Evolutionary conservation across 176 grass and related monocot species (phyloP), one percentile per base, ranked within the genome.

Genomic region (Lolium multiflorum): DNA sequence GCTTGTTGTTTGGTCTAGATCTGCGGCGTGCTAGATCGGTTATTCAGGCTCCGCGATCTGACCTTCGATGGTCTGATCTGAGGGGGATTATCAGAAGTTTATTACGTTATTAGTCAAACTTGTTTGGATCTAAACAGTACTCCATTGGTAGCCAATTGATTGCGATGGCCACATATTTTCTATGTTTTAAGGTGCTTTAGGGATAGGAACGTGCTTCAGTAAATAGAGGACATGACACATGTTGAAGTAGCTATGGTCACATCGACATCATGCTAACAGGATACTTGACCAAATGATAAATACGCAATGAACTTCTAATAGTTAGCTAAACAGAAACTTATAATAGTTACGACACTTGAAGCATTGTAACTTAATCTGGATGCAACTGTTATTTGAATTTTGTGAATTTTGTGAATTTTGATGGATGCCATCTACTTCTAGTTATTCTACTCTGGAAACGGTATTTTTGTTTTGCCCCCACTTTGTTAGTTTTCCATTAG

Each of bases 171-270:
- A 68, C 24, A 13, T 21, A 6, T 62, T 71, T 13, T 64, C 9
- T 60, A 11, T 51, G 20, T 51, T 51, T 22, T 2, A 71, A 66
- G 26, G 31, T 77, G 60, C 14, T 59, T 58, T 67, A 11, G 14
- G 11, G 66, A 69, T 61, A 63, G 48, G 63, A 51, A 43, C 12
- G 24, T 71, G 20, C 43, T 83, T 41, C 80, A 83, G 71, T 83
- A 51, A 71, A 71, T 83, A 61, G 21, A 61, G 21, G 20, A 3
- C 10, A 11, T 0, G 10, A 0, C 13, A 49, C 11, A 26, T 72
- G 43, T 71, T 63, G 81, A 71, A 63, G 26, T 79, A 61, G 54
- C 58, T 64, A 26, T 38, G 2, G 6, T 11, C 13, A 46, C 4
- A 24, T 46, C 25, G 4, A 26, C 24, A 28, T 28, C 24, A 18